Evolutionary conservation across 176 grass and related monocot genomes (phyloP), one percentile per base, ranked within the genome.

Genomic region (Oryza punctata): DNA sequence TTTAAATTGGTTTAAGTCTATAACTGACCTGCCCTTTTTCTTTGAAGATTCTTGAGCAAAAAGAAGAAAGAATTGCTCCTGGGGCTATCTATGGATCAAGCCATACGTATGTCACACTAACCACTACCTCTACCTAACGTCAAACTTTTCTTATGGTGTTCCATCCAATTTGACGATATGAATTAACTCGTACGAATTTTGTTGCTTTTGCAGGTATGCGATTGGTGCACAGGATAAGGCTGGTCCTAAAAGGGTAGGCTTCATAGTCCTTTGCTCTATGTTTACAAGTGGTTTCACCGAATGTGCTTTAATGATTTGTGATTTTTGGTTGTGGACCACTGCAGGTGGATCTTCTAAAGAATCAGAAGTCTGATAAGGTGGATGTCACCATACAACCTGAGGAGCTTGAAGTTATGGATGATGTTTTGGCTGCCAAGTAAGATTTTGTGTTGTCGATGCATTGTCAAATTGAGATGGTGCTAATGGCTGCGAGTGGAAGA

Each of bases 341-440:
- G 37, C 84, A 95, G 96, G 96, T 98, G 79, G 96, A 98, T 86
- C 96, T 98, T 25, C 86, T 99, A 46, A 94, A 94, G 30, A 94
- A 92, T 76, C 96, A 96, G 81, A 98, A 99, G 71, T 81, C 96
- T 0, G 93, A 99, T 75, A 99, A 96, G 76, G 96, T 99, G 87
- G 96, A 99, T 35, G 93, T 99, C 65, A 99, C 96, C 49, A 99
- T 99, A 82, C 96, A 99, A 44, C 93, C 96, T 0, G 96, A 99
- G 85, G 96, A 99, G 69, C 85, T 99, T 24, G 93, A 99, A 24
- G 96, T 81, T 72, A 99, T 99, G 96, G 96, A 99, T 65, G 96
- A 99, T 92, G 96, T 99, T 67, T 69, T 99, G 83, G 91, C 93
- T 45, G 91, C 96, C 85, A 99, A 99, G 96, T 98, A 95, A 89